Evolutionary conservation across 257 asterid genomes (phyloP).

Genomic region (Solanum pinnatisectum): DNA sequence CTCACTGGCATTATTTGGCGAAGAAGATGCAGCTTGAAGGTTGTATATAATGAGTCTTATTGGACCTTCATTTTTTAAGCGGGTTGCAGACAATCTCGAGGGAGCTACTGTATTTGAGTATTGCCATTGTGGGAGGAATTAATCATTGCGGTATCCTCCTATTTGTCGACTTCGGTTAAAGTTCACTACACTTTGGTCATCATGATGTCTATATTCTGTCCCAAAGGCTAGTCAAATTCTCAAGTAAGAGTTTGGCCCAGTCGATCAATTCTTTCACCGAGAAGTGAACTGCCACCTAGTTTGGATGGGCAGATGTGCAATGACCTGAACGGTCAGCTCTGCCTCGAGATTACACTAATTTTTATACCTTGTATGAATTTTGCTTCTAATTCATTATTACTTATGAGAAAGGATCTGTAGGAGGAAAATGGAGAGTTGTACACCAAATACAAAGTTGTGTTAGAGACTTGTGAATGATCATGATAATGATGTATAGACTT

Average conservation of each 20-base stretch:
- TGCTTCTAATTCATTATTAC: not conserved
- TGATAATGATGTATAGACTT: not conserved
- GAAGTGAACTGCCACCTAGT: not conserved
- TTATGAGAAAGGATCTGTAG: not conserved
- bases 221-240: not conserved
- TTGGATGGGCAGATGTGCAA: not conserved
- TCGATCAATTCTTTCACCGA: not conserved
- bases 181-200: not conserved
- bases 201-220: not conserved
- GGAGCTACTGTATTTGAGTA: not conserved
- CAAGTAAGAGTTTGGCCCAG: not conserved
- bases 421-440: not conserved
- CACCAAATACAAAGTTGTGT: not conserved
- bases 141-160: not conserved
- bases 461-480: not conserved
- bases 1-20: not conserved
- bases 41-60: not conserved
- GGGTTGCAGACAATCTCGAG: not conserved
- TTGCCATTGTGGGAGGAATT: not conserved
- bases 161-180: not conserved
- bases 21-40: not conserved
- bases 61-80: not conserved
- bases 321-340: not conserved
- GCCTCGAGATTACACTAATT: not conserved
- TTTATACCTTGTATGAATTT: not conserved